Conservation (phyloP, 495 filamentous ascomycete genomes). For the Podospora comata region DNA sequence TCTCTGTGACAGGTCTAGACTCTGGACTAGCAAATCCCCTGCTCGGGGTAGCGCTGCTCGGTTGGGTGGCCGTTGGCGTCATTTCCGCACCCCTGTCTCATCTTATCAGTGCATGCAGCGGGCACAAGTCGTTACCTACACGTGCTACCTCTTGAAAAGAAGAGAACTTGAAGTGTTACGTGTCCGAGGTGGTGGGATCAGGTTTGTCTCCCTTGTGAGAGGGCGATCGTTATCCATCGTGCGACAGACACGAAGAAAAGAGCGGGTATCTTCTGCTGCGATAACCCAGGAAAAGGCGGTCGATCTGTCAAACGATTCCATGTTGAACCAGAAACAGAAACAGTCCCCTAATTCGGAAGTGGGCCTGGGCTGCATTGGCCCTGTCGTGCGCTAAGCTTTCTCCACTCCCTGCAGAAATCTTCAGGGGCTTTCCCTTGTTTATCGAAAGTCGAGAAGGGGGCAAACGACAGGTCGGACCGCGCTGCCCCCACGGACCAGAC, state of each 20-base stretch:
- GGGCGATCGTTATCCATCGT: neutral
- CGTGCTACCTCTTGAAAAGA: neutral
- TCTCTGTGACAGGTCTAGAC: conserved; percentile 5
- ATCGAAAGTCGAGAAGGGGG: conserved; percentile 4
- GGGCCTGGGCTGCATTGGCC: too few relatives aligned
- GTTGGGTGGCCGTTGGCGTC: conserved; percentile 1
- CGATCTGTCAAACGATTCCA: neutral
- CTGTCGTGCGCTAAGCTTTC: conserved; percentile 1
- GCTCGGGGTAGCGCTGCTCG: neutral
- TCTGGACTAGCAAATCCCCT: neutral
- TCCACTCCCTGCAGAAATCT: conserved; percentile 2
- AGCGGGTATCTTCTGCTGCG: neutral
- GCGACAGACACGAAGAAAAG: neutral
- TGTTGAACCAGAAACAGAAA: neutral
- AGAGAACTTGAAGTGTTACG: neutral
- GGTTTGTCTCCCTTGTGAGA: neutral
- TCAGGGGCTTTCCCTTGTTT: conserved; percentile 1
- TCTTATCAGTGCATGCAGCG: neutral
- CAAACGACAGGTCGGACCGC: neutral
- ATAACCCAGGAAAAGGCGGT: neutral
- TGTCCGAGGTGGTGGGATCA: neutral
- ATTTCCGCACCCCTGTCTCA: conserved; percentile 5
- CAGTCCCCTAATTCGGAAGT: neutral
- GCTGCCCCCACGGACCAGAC: conserved; percentile 1
- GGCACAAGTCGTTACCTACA: too few relatives aligned